Percentiles rank a stretch among this genome's conserved stretches.
Conservation (phyloP, 352 stramenopile genomes). For the Phytophthora sansomeana region DNA sequence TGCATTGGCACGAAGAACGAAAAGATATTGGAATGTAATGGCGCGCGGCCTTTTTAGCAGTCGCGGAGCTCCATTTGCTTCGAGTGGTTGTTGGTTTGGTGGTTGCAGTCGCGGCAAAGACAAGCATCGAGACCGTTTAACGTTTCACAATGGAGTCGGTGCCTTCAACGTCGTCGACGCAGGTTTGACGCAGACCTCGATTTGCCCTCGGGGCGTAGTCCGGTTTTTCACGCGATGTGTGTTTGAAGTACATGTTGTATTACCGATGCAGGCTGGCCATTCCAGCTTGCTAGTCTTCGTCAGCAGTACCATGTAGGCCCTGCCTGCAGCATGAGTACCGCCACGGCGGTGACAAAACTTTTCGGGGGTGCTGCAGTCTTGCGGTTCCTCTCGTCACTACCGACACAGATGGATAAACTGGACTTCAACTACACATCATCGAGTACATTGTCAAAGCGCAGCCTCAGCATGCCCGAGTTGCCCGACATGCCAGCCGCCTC, state of each 20-base stretch:
- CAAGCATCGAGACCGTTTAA: neutral
- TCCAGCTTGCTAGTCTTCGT: neutral
- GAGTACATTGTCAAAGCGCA: slow-evolving; percentile 8
- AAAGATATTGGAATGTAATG: no score
- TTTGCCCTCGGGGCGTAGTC: neutral
- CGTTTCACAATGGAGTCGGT: neutral
- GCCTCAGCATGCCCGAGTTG: neutral
- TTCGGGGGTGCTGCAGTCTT: neutral
- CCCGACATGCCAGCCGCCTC: neutral
- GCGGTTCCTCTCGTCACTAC: neutral
- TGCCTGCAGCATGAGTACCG: no score
- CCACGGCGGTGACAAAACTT: no score
- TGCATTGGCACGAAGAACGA: no score
- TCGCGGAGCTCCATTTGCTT: no score
- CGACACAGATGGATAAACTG: neutral
- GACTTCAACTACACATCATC: slow-evolving; percentile 16
- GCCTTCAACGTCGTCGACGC: neutral
- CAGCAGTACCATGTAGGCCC: no score
- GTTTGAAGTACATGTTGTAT: no score
- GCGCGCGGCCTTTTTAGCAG: no score
- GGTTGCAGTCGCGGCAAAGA: neutral
- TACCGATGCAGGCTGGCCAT: no score
- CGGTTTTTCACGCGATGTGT: slow-evolving; percentile 18
- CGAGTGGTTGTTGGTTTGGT: neutral
- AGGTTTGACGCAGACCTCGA: neutral